Percentiles rank a stretch among this genome's conserved stretches.
These are phyloP conservation scores for Rhodotorula paludigena DNA, from an alignment of 768 basidiomycete genomes.

Conservation along the genomic window DNA sequence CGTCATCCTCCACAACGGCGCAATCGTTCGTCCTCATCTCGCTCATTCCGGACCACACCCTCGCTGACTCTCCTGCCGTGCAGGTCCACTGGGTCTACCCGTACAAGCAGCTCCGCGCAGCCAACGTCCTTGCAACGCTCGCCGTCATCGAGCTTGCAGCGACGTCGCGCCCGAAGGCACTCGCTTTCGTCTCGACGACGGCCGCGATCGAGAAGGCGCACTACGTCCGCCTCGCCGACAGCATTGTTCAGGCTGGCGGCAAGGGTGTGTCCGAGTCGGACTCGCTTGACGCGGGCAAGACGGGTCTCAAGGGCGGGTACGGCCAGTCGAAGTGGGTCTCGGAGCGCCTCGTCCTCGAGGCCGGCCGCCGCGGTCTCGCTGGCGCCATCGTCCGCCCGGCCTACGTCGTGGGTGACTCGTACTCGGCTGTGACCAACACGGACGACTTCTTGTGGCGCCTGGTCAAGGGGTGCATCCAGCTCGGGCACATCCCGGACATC, in stretches of 20 bases:
- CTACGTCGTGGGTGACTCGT: conserved; percentile 90
- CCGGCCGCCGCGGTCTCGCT: conserved; percentile 73
- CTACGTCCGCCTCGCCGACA: conserved; percentile 81
- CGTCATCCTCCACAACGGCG: conserved; percentile 87
- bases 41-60: background rate
- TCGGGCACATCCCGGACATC: conserved; percentile 94
- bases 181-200: conserved; percentile 92
- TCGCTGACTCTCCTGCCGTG: background rate
- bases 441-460: conserved; percentile 98
- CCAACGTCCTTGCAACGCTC: conserved; percentile 89
- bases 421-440: conserved; percentile 89
- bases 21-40: conserved; percentile 63
- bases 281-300: conserved; percentile 75
- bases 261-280: conserved; percentile 77
- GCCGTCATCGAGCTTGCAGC: conserved; percentile 65
- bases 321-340: conserved; percentile 99
- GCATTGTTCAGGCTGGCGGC: conserved; percentile 53
- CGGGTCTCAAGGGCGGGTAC: conserved; percentile 77
- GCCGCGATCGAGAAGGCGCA: conserved; percentile 88
- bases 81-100: conserved; percentile 99
- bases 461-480: conserved; percentile 96
- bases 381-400: conserved; percentile 88
- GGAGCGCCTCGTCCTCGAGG: conserved; percentile 88
- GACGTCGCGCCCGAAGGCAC: conserved; percentile 63
- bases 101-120: conserved; percentile 81